These are phyloP conservation scores for Adenanthera pavonina DNA, from an alignment of 306 rosid genomes.

Conservation along the genomic window DNA sequence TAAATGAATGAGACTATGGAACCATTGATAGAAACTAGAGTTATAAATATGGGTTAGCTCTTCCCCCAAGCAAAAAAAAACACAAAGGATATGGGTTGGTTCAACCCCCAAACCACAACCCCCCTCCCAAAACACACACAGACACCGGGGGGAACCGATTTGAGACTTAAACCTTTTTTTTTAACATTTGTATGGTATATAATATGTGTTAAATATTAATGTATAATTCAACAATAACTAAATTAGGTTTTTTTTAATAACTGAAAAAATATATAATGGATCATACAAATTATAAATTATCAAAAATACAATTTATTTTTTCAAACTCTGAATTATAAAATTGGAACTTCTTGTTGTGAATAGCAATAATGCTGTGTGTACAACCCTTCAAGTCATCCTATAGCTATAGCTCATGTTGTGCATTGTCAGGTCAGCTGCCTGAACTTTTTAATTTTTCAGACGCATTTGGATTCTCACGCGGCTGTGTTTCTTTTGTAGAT, in stretches of 20 bases:
- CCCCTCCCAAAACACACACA: too few species aligned
- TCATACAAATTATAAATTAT: too few species aligned
- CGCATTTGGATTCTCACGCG: not conserved
- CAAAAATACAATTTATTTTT: too few species aligned
- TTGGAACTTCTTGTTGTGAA: not conserved
- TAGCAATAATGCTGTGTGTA: not conserved
- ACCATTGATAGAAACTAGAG: too few species aligned
- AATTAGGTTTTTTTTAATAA: not conserved
- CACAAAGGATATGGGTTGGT: too few species aligned
- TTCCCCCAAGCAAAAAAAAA: too few species aligned
- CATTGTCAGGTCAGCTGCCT: not conserved
- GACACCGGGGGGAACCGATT: not conserved
- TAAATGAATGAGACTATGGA: too few species aligned
- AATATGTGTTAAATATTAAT: not conserved
- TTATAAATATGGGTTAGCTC: too few species aligned
- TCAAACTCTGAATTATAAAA: too few species aligned
- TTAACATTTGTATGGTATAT: not conserved
- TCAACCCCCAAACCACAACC: too few species aligned
- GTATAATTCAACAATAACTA: not conserved
- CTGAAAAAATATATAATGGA: too few species aligned
- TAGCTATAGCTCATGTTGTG: not conserved
- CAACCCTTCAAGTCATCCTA: not conserved
- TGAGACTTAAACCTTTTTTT: not conserved
- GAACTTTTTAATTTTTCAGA: not conserved
- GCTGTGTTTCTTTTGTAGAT: not conserved